Evolutionary conservation across 306 rosid species (phyloP), one percentile per base, ranked within the genome.

Genomic region (Geum urbanum): DNA sequence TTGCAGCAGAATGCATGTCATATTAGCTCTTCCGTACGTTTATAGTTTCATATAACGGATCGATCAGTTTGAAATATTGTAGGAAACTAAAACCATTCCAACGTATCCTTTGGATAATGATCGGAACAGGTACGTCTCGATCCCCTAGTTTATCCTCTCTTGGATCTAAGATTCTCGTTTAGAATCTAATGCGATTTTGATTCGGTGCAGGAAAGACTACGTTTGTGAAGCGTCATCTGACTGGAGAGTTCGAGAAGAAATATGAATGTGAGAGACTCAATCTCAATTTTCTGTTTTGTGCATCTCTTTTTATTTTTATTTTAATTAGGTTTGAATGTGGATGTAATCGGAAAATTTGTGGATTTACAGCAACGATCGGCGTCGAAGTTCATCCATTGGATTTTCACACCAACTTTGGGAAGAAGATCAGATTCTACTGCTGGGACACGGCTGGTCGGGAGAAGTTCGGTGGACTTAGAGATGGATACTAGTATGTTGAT

Each of bases 401-500:
- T 51, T 77, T 77, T 41, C 58, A 56, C 73, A 72, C 77, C 32
- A 77, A 77, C 37, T 66, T 13, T n/a, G 77, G 81, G 49, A 72
- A n/a, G n/a, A n/a, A 77, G 64, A 72, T 77, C 27, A 72, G 77
- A 35, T 77, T 77, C 70, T 66, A 77, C 57, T 77, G 81, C 56
- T 77, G 81, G 81, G 81, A 77, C 48, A 77, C 81, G 11, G 77
- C 81, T 48, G 77, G 81, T 6, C 76, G 65, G 56, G 81, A 77
- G 72, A 77, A 71, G 60, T 77, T 63, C 16, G 76, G 76, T 63
- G 80, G 80, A 14, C 80, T 77, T 15, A 49, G 77, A 14, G 81
- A 77, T n/a, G 81, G 72, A 15, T 77, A 77, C 49, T 77, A 77
- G 81, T 72, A 51, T 12, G 81, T 13, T 4, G 4, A 2, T 40